Conservation (phyloP, 192 early-diverging fungal species). For the Coemansia sp. region DNA sequence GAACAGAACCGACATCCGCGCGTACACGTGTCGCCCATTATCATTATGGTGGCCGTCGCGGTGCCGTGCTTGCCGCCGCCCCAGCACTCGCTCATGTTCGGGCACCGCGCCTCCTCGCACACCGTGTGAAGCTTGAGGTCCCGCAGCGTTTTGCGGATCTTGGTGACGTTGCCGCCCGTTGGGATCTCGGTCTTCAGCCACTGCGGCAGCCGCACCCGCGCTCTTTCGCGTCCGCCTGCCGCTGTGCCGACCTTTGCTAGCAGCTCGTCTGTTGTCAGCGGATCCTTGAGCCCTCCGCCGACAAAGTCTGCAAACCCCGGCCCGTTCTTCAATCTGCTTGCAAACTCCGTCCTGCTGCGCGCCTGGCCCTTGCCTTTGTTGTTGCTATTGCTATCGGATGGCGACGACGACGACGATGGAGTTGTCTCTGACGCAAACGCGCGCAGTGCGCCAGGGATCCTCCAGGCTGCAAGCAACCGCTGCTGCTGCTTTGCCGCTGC, state of each 20-base stretch:
- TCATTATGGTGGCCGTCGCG: constrained; percentile 97
- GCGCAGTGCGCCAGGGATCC: too few relatives aligned
- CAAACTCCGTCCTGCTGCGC: constrained; percentile 50
- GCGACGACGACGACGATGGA: constrained; percentile 8
- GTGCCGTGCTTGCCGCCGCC: constrained; percentile 93
- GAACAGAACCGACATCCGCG: constrained; percentile 97
- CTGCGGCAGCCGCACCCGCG: constrained; percentile 64
- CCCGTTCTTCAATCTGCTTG: constrained; percentile 50
- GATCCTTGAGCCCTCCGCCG: constrained; percentile 21
- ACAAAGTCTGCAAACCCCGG: constrained; percentile 59
- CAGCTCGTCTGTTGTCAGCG: constrained; percentile 29
- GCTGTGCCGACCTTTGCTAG: constrained; percentile 25
- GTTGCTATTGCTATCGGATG: constrained; percentile 26
- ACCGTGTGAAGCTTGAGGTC: constrained; percentile 96
- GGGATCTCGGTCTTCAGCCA: constrained; percentile 97
- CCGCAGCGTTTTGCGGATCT: constrained; percentile 88
- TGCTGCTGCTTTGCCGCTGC: background rate
- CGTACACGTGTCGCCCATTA: constrained; percentile 98
- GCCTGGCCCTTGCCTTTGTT: constrained; percentile 12
- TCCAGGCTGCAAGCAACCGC: background rate
- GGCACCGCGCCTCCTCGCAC: constrained; percentile 96
- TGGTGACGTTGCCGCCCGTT: constrained; percentile 70
- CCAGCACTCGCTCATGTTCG: constrained; percentile 99
- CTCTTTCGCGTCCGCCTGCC: constrained; percentile 5
- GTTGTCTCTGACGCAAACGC: too few relatives aligned